These are phyloP conservation scores for Termitomyces sp. DNA, from an alignment of 768 basidiomycete genomes.

Conservation along the genomic window DNA sequence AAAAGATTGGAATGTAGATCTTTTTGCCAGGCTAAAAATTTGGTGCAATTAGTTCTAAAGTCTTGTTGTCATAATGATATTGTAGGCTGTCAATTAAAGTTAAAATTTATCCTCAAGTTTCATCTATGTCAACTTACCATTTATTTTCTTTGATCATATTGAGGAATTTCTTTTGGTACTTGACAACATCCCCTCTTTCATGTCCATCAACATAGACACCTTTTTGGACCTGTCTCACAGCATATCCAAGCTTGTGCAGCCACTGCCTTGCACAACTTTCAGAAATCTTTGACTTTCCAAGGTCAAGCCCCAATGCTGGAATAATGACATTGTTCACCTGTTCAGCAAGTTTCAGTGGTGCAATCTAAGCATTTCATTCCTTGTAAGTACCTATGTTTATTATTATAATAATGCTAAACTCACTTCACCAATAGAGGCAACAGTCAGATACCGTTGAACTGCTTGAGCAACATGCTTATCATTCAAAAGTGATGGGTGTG, in stretches of 20 bases:
- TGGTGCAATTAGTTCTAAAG: neutral
- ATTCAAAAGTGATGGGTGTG: slow-evolving; percentile 16
- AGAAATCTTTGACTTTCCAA: neutral
- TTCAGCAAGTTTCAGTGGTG: neutral
- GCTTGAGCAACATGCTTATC: slow-evolving; percentile 11
- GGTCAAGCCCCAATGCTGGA: neutral
- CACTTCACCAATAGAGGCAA: slow-evolving; percentile 8
- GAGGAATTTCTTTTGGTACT: neutral
- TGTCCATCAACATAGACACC: neutral
- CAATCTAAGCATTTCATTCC: neutral
- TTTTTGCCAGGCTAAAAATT: neutral
- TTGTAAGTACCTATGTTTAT: too few species aligned
- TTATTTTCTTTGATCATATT: neutral
- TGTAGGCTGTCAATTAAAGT: neutral
- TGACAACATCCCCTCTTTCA: neutral
- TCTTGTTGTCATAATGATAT: neutral
- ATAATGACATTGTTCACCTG: neutral
- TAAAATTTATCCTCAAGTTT: neutral
- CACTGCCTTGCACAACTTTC: neutral
- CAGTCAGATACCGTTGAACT: slow-evolving; percentile 11
- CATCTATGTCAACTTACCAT: neutral
- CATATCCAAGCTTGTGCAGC: slow-evolving; percentile 1
- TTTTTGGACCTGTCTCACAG: neutral
- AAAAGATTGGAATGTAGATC: neutral
- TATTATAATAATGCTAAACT: too few species aligned